These are phyloP conservation scores for Stachybotrys chlorohalonatus DNA, from an alignment of 2,329 filamentous ascomycete species.

Conservation along the genomic window DNA sequence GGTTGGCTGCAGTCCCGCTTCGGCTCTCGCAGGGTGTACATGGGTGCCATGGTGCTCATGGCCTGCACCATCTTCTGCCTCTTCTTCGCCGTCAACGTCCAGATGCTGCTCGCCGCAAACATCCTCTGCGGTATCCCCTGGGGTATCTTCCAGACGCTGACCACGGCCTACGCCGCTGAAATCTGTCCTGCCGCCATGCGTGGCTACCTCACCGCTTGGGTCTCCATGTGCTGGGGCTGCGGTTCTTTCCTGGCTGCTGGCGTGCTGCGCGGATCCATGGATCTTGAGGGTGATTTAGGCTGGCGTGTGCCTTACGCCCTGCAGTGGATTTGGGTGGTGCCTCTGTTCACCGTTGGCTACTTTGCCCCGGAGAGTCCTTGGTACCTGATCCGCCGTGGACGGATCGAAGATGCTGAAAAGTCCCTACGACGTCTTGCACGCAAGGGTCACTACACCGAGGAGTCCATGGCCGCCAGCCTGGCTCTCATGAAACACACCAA, in stretches of 20 bases:
- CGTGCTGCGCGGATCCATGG: conserved; percentile 18
- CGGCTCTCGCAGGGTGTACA: conserved; percentile 31
- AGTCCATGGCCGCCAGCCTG: conserved; percentile 26
- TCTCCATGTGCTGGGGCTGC: conserved; percentile 32
- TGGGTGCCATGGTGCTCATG: conserved; percentile 28
- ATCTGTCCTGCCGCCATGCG: conserved; percentile 22
- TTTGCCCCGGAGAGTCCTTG: conserved; percentile 36
- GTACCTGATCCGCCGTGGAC: conserved; percentile 26
- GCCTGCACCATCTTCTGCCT: conserved; percentile 29
- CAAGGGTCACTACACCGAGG: conserved; percentile 23
- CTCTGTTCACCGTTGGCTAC: conserved; percentile 18
- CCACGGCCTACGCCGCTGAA: conserved; percentile 33
- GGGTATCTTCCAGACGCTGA: conserved; percentile 27
- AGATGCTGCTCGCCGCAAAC: conserved; percentile 27
- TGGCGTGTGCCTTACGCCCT: conserved; percentile 29
- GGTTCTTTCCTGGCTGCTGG: conserved; percentile 30
- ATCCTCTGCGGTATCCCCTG: conserved; percentile 19
- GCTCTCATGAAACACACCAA: conserved; percentile 33
- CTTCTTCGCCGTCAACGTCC: conserved; percentile 28
- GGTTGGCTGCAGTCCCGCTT: conserved; percentile 32
- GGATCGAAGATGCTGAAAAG: conserved; percentile 18
- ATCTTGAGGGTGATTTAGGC: conserved; percentile 6
- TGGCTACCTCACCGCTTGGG: conserved; percentile 28
- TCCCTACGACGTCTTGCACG: conserved; percentile 18
- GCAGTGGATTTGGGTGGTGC: conserved; percentile 34